Percentiles rank a stretch among this genome's conserved stretches.
These are phyloP conservation scores for Fusarium tjaetaba DNA, from an alignment of 2,329 filamentous ascomycete species.

Conservation along the genomic window DNA sequence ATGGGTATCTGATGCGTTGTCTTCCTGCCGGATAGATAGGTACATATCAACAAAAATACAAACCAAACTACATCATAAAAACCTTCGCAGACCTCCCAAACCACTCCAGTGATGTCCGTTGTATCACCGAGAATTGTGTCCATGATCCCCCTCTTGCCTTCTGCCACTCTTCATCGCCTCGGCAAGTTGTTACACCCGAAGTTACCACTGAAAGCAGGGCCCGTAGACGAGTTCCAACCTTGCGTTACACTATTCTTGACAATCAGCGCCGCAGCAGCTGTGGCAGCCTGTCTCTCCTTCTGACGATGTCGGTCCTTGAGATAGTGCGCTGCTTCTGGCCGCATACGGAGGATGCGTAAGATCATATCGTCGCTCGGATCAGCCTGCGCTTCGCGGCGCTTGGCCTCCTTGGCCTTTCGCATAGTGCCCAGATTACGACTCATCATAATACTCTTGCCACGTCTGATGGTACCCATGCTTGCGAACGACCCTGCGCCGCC, in stretches of 20 bases:
- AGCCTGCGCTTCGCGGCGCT: constrained; percentile 92
- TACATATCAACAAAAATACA: constrained; percentile 32
- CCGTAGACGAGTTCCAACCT: constrained; percentile 59
- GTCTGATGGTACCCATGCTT: constrained; percentile 74
- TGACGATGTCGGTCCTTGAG: constrained; percentile 91
- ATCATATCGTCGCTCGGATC: constrained; percentile 99
- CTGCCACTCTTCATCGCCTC: constrained; percentile 53
- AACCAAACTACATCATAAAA: constrained; percentile 17
- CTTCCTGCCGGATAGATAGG: constrained; percentile 36
- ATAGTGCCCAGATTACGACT: constrained; percentile 95
- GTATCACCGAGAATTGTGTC: background rate
- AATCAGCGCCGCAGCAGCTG: constrained; percentile 92
- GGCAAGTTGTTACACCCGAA: constrained; percentile 60
- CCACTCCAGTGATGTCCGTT: background rate
- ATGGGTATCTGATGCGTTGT: constrained; percentile 46
- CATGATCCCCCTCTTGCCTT: constrained; percentile 11
- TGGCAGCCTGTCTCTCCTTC: constrained; percentile 90
- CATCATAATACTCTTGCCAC: constrained; percentile 88
- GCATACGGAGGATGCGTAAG: constrained; percentile 91
- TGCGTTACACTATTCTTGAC: constrained; percentile 86
- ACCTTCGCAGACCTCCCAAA: background rate
- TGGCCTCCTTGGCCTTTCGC: constrained; percentile 95
- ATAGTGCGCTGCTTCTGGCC: constrained; percentile 88
- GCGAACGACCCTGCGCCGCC: constrained; percentile 59
- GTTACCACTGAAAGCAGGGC: constrained; percentile 47